A percentile compares a stretch with the other conserved stretches of the same genome.
Evolutionary conservation across 345 rosid genomes (phyloP).

Genomic region (Triadica sebifera): DNA sequence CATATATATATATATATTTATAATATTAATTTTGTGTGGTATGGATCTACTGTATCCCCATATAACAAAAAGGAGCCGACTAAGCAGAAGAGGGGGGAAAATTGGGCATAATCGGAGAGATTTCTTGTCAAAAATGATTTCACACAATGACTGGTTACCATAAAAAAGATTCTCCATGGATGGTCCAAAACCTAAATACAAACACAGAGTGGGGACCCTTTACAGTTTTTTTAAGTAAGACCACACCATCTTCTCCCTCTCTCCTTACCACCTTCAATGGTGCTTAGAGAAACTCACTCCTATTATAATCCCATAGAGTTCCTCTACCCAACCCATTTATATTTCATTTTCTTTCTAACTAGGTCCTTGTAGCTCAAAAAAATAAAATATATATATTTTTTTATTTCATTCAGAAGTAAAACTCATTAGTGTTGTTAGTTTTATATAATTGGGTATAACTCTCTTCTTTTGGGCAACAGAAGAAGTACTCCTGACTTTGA

Average conservation of each 20-base stretch:
- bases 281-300: not conserved
- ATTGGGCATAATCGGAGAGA: too few relatives aligned
- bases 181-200: slow-evolving; percentile 7
- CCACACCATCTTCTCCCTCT: not conserved
- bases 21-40: too few relatives aligned
- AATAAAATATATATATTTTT: too few relatives aligned
- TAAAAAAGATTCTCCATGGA: slow-evolving; percentile 4
- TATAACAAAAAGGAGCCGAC: too few relatives aligned
- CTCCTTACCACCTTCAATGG: slow-evolving; percentile 7
- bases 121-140: not conserved
- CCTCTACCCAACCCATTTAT: not conserved
- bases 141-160: not conserved
- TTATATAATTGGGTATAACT: too few relatives aligned
- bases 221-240: not conserved
- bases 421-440: too few relatives aligned
- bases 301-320: not conserved
- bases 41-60: too few relatives aligned
- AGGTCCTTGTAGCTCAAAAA: too few relatives aligned
- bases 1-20: not conserved
- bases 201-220: slow-evolving; percentile 9
- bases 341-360: too few relatives aligned
- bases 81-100: not conserved
- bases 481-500: not conserved
- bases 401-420: too few relatives aligned
- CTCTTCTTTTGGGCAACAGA: not conserved